Evolutionary conservation across 495 filamentous ascomycete genomes (phyloP), one percentile per base, ranked within the genome.

Genomic region (Penicillium salamii): DNA sequence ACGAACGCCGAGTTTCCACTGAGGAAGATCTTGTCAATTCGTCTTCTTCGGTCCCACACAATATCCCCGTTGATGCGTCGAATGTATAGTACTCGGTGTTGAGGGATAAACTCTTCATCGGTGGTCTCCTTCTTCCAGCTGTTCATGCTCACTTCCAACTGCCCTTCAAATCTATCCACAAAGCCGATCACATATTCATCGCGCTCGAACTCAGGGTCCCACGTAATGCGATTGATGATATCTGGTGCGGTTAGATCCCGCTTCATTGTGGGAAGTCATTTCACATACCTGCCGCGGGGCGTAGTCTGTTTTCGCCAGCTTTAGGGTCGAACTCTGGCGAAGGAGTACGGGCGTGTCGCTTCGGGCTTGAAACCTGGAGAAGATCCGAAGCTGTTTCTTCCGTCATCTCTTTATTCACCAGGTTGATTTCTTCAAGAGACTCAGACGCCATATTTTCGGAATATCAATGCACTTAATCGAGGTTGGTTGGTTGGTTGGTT

Each of bases 81-180:
- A 52, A 92, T 89, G 53, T 85, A 89, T 41, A 87, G 42, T 40
- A 92, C 84, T 4, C 89, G 77, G 67, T 92, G 89, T 66, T 86
- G 79, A 7, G 89, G 89, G 53, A 92, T 91, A 58, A 90, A 92
- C 52, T 91, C 89, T 55, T 92, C 85, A 53, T 92, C 84, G 20
- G 87, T 91, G 35, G 82, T 74, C 50, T 92, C 88, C 15, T 68
- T 78, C 67, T 85, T 88, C 88, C 89, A 92, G 24, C 71, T 69
- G 38, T 76, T 77, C 7, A 90, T 65, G 5, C 69, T 58, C 44
- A 82, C 79, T 65, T 91, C 87, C 56, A 78, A 72, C 8, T 73
- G 69, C 0, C 87, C 88, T 7, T 78, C 53, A 47, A 90, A 91
- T 11, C 89, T 76, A 57, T 93, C 89, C 45, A 85, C 76, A 52